A percentile compares a stretch with the other conserved stretches of the same genome.
phyloP scores from a whole-genome alignment of 768 basidiomycete species.

The Leucosporidium yakuticum region DNA sequence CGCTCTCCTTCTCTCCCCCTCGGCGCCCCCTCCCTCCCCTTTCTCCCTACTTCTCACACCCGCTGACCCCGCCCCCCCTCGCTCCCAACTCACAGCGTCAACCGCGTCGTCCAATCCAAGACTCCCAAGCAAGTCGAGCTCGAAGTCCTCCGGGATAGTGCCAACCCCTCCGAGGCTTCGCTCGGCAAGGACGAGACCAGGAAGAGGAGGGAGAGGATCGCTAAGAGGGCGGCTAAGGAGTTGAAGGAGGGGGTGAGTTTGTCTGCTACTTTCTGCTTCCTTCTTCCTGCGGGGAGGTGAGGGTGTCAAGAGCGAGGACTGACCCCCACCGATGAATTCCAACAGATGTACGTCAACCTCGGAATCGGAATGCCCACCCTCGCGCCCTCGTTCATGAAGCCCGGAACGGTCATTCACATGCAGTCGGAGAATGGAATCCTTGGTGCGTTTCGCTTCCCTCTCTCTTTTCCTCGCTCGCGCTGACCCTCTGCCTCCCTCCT shows the following conservation, averaged over 20 bases:
- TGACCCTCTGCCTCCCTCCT: not conserved
- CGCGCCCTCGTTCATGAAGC: slow-evolving; percentile 43
- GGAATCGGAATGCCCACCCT: slow-evolving; percentile 48
- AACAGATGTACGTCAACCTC: slow-evolving; percentile 44
- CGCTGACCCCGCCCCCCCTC: too few species aligned
- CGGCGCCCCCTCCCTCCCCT: not conserved
- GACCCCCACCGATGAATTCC: not conserved
- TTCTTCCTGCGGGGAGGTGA: not conserved
- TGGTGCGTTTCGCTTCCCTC: slow-evolving; percentile 20
- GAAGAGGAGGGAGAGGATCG: slow-evolving; percentile 57
- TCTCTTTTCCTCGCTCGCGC: not conserved
- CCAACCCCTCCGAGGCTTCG: slow-evolving; percentile 4
- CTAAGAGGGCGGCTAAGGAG: slow-evolving; percentile 79
- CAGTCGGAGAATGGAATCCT: slow-evolving; percentile 48
- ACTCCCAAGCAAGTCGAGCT: slow-evolving; percentile 72
- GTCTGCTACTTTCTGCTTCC: too few species aligned
- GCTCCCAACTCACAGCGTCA: slow-evolving; percentile 73
- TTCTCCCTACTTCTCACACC: not conserved
- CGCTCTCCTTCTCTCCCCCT: too few species aligned
- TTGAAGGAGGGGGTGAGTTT: slow-evolving; percentile 57
- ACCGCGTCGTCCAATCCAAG: slow-evolving; percentile 76
- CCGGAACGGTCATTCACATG: slow-evolving; percentile 46
- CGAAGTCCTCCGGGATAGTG: slow-evolving; percentile 47
- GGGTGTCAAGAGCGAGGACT: not conserved
- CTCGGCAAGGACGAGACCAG: slow-evolving; percentile 40